These are phyloP conservation scores for Capsella bursapastoris DNA, from an alignment of 345 rosid species.

Conservation along the genomic window DNA sequence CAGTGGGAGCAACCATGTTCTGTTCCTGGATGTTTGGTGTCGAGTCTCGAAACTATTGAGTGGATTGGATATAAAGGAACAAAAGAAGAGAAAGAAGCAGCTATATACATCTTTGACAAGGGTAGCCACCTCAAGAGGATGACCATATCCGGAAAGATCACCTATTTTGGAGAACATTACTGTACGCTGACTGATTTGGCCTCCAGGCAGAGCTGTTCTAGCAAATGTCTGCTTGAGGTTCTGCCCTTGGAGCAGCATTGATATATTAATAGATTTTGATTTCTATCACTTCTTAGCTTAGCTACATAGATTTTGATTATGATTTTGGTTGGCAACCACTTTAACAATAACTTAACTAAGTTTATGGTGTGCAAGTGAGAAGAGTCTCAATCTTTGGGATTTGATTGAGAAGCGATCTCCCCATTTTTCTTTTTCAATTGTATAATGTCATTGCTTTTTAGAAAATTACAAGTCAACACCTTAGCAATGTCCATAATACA, in stretches of 20 bases:
- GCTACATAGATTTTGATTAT: no score
- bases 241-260: not conserved
- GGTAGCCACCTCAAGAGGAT: constrained; percentile 1
- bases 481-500: no score
- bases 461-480: not conserved
- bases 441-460: not conserved
- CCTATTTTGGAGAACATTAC: not conserved
- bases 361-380: no score
- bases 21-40: constrained; percentile 17
- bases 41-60: constrained; percentile 13
- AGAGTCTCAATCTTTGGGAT: no score
- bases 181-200: not conserved
- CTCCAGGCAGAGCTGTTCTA: not conserved
- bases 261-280: not conserved
- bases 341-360: no score
- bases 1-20: not conserved
- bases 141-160: not conserved
- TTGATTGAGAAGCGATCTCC: not conserved
- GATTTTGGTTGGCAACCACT: no score
- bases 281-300: not conserved
- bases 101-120: not conserved
- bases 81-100: not conserved
- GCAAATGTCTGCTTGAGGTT: not conserved
- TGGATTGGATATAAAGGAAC: not conserved
- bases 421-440: not conserved